These are phyloP conservation scores for Osmanthus fragrans DNA, from an alignment of 257 asterid genomes.

Conservation along the genomic window DNA sequence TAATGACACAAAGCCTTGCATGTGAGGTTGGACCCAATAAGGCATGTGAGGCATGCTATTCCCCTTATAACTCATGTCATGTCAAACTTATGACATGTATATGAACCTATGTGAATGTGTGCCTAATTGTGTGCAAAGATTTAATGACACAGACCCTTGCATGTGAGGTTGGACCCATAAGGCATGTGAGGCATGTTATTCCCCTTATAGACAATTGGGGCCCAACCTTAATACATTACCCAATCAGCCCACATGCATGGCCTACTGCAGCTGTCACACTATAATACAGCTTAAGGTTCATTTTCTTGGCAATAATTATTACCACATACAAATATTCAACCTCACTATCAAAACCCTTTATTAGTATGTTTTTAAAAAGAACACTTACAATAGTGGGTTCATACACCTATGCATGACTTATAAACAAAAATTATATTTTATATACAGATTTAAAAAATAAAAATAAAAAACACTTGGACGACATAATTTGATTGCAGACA, in stretches of 20 bases:
- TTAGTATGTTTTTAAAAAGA: background rate
- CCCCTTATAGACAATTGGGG: constrained; percentile 13
- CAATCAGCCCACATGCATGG: constrained; percentile 1
- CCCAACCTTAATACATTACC: constrained; percentile 15
- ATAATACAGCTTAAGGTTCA: background rate
- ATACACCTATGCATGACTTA: background rate
- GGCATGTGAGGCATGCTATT: constrained; percentile 30
- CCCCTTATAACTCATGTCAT: background rate
- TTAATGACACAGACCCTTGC: constrained; percentile 13
- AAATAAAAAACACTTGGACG: no score
- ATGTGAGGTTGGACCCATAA: constrained; percentile 39
- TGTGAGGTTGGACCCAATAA: constrained; percentile 38
- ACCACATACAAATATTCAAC: background rate
- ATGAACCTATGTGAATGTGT: constrained; percentile 13
- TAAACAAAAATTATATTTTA: no score
- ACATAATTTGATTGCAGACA: no score
- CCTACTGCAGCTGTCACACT: background rate
- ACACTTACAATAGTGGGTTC: background rate
- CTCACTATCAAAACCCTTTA: background rate
- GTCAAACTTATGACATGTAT: background rate
- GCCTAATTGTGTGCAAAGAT: background rate
- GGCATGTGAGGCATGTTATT: constrained; percentile 30
- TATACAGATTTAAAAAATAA: no score
- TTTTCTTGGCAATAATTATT: background rate
- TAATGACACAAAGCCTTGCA: constrained; percentile 19